Evolutionary conservation across 169 alveolate species (phyloP).

Genomic region (Theileria luwenshuni): DNA sequence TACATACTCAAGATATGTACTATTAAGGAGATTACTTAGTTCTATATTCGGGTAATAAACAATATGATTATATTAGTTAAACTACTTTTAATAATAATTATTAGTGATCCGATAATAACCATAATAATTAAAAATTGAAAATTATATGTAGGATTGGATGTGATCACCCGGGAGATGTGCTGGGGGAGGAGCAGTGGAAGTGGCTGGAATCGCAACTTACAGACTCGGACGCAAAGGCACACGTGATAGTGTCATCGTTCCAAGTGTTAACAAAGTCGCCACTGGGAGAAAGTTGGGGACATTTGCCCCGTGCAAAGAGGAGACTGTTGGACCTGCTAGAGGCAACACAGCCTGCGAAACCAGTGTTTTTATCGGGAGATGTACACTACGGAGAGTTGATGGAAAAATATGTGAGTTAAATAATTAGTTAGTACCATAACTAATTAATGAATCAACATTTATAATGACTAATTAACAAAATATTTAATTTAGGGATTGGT

Average conservation of each 20-base stretch:
- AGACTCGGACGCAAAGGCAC: constrained; percentile 82
- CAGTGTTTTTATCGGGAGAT: constrained; percentile 84
- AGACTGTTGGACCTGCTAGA: constrained; percentile 68
- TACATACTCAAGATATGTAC: constrained; percentile 19
- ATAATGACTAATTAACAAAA: not conserved
- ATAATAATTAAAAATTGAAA: too few species aligned
- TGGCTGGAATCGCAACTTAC: constrained; percentile 87
- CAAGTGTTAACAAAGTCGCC: constrained; percentile 76
- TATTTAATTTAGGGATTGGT: constrained; percentile 39
- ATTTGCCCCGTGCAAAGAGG: constrained; percentile 75
- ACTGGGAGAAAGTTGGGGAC: constrained; percentile 83
- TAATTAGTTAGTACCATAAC: constrained; percentile 9
- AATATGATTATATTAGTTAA: too few species aligned
- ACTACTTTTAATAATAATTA: not conserved
- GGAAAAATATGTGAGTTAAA: constrained; percentile 66
- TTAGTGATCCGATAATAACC: not conserved
- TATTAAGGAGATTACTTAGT: constrained; percentile 45
- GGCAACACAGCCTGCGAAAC: constrained; percentile 78
- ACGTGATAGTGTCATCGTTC: constrained; percentile 84
- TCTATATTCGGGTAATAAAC: constrained; percentile 64
- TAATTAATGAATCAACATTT: not conserved
- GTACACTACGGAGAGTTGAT: constrained; percentile 75
- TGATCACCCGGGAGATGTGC: constrained; percentile 80
- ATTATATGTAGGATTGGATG: constrained; percentile 64
- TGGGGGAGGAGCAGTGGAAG: constrained; percentile 88